Evolutionary conservation across 31 red algal genomes (phyloP).

Genomic region (Asparagopsis taxiformis): DNA sequence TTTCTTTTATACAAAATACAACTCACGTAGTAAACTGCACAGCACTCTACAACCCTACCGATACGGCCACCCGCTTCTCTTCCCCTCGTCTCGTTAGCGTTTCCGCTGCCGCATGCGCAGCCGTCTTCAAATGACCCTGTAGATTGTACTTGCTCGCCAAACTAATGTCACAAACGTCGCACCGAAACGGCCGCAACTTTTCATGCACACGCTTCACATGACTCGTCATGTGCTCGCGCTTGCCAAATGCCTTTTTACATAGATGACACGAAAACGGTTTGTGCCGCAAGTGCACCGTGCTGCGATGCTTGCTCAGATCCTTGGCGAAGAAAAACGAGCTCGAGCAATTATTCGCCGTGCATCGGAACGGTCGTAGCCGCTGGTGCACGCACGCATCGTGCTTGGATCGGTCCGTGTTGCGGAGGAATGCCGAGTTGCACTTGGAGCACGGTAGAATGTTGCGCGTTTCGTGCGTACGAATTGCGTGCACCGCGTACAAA

Average conservation of each 20-base stretch:
- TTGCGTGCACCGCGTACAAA: constrained; percentile 13
- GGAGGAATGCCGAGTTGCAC: constrained; percentile 46
- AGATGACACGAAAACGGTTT: constrained; percentile 48
- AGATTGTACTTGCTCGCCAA: constrained; percentile 72
- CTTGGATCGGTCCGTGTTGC: constrained; percentile 67
- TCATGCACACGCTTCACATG: constrained; percentile 76
- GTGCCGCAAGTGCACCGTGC: constrained; percentile 59
- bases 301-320: constrained; percentile 52
- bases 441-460: constrained; percentile 33
- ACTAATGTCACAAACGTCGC: constrained; percentile 41
- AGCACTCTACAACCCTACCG: too few relatives aligned
- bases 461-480: constrained; percentile 17
- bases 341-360: constrained; percentile 17
- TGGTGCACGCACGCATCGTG: constrained; percentile 59
- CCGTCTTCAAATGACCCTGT: constrained; percentile 66
- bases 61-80: too few relatives aligned
- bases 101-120: constrained; percentile 33
- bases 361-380: constrained; percentile 53
- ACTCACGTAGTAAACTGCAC: too few relatives aligned
- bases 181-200: constrained; percentile 60
- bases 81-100: constrained; percentile 5
- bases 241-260: constrained; percentile 58
- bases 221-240: constrained; percentile 73
- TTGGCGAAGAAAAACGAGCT: constrained; percentile 68
- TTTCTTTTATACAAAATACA: too few relatives aligned